phyloP scores from a whole-genome alignment of 192 early-diverging fungal species.

The Spizellomyces sp. region DNA sequence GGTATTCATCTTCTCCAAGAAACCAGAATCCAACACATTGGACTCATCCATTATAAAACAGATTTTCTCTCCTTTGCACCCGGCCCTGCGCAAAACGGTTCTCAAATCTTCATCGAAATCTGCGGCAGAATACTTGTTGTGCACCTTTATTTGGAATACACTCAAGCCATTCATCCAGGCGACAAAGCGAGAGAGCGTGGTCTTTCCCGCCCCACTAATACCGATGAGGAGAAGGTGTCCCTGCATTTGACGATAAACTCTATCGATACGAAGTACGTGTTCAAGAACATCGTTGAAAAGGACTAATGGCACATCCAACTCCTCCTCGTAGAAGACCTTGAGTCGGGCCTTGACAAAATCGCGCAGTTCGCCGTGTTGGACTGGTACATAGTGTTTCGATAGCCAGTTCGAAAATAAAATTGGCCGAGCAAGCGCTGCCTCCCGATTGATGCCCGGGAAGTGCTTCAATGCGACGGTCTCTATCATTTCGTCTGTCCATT shows the following conservation, averaged over 20 bases:
- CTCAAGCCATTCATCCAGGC: slow-evolving; percentile 99
- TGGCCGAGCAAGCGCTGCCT: slow-evolving; percentile 76
- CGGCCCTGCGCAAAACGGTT: slow-evolving; percentile 81
- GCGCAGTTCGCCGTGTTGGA: slow-evolving; percentile 84
- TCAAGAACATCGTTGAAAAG: slow-evolving; percentile 98
- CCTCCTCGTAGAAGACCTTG: slow-evolving; percentile 99
- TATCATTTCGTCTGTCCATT: slow-evolving; percentile 90
- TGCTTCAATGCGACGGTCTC: slow-evolving; percentile 80
- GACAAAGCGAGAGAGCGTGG: slow-evolving; percentile 97
- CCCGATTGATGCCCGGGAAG: slow-evolving; percentile 81
- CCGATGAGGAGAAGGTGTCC: slow-evolving; percentile 98
- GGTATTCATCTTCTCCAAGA: slow-evolving; percentile 99
- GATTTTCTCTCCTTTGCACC: slow-evolving; percentile 97
- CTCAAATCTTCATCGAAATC: slow-evolving; percentile 99
- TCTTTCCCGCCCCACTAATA: slow-evolving; percentile 96
- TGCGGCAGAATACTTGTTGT: slow-evolving; percentile 91
- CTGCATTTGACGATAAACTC: slow-evolving; percentile 97
- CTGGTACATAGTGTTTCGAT: slow-evolving; percentile 89
- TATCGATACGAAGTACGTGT: slow-evolving; percentile 96
- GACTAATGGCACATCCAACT: slow-evolving; percentile 95
- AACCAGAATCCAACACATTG: slow-evolving; percentile 95
- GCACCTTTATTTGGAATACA: slow-evolving; percentile 97
- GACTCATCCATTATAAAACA: slow-evolving; percentile 99
- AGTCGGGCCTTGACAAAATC: slow-evolving; percentile 92
- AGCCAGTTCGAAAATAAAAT: slow-evolving; percentile 98